These are phyloP conservation scores for Chenopodium quinoa DNA, from an alignment of 148 eudicot species.

Conservation along the genomic window DNA sequence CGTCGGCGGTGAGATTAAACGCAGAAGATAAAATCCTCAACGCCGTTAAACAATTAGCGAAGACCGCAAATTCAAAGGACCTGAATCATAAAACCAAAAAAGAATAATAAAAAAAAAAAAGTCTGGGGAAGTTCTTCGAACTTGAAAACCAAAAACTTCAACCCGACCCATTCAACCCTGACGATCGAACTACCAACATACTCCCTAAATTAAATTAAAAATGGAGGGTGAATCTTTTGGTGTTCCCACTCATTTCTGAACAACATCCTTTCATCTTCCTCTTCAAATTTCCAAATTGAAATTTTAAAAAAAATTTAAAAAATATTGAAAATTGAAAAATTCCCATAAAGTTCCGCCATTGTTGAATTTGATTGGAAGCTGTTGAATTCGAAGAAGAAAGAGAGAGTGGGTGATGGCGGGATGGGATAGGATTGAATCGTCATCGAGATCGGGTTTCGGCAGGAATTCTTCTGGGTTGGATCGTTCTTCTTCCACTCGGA, in stretches of 20 bases:
- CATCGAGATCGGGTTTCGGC: constrained; percentile 28
- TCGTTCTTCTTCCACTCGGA: constrained; percentile 28
- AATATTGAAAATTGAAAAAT: too few relatives aligned
- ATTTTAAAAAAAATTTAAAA: neutral
- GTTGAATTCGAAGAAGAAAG: constrained; percentile 6
- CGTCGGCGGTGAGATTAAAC: neutral
- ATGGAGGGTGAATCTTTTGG: neutral
- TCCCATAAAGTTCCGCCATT: neutral
- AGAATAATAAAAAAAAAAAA: neutral
- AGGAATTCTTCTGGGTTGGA: constrained; percentile 18
- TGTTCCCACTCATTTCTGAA: neutral
- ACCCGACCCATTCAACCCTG: neutral
- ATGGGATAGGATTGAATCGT: constrained; percentile 33
- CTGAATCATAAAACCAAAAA: neutral
- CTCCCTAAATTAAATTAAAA: neutral
- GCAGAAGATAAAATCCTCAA: neutral
- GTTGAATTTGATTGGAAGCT: neutral
- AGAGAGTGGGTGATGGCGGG: constrained; percentile 31
- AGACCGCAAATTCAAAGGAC: neutral
- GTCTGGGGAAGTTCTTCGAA: neutral
- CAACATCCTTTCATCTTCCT: constrained; percentile 10
- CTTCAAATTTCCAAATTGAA: neutral
- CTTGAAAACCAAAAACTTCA: neutral
- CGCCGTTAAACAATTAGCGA: neutral
- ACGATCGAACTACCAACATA: neutral